phyloP scores from a whole-genome alignment of 768 basidiomycete genomes.

The Fomitopsis serialis region DNA sequence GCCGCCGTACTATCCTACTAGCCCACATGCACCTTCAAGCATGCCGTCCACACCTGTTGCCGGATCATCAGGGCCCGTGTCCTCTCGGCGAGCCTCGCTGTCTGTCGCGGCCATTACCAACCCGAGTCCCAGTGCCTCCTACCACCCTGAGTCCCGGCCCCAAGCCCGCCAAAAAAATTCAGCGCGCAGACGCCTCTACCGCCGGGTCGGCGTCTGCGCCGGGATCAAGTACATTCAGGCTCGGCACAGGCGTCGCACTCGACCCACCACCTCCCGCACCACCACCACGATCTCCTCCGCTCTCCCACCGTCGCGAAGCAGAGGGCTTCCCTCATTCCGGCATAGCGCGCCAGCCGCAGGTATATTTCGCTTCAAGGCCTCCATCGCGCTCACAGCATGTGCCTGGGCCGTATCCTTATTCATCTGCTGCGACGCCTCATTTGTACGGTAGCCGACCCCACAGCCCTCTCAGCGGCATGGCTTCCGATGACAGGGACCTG shows the following conservation, averaged over 20 bases:
- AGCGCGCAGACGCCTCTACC: slow-evolving; percentile 67
- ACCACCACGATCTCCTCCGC: neutral
- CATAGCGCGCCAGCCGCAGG: neutral
- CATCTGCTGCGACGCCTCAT: neutral
- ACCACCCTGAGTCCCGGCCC: slow-evolving; percentile 14
- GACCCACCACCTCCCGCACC: neutral
- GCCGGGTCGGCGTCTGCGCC: slow-evolving; percentile 80
- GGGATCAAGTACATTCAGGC: slow-evolving; percentile 14
- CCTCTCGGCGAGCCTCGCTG: slow-evolving; percentile 32
- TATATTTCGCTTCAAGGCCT: neutral
- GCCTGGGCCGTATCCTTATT: neutral
- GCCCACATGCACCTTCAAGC: slow-evolving; percentile 18
- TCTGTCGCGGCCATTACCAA: slow-evolving; percentile 37
- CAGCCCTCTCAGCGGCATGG: neutral
- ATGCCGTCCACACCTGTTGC: slow-evolving; percentile 16
- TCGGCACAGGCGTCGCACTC: slow-evolving; percentile 12
- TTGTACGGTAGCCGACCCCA: neutral
- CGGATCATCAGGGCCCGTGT: slow-evolving; percentile 24
- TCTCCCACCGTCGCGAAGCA: neutral
- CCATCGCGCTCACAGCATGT: neutral
- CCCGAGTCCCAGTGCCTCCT: slow-evolving; percentile 34
- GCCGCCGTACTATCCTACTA: slow-evolving; percentile 2
- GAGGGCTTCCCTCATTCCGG: neutral
- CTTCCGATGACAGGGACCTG: neutral
- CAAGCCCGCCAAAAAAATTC: slow-evolving; percentile 65